A percentile compares a stretch with the other conserved stretches of the same genome.
Conservation (phyloP, 2,329 filamentous ascomycete genomes). For the Pseudopyrenochaeta lycopersici region DNA sequence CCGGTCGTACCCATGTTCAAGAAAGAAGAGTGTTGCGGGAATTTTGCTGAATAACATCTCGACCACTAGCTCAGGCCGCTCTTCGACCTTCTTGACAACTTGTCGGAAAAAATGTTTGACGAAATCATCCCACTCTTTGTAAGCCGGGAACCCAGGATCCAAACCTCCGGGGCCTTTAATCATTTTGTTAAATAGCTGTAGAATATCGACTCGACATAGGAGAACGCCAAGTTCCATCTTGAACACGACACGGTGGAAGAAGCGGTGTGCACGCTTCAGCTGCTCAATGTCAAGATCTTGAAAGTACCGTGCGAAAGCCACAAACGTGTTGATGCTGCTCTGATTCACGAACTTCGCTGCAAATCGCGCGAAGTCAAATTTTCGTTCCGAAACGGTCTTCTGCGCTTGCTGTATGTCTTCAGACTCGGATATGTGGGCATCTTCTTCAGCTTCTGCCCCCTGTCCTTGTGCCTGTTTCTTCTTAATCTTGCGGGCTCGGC, state of each 20-base stretch:
- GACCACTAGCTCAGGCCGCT: conserved; percentile 84
- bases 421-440: conserved; percentile 62
- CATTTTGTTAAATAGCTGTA: conserved; percentile 87
- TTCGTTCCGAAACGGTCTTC: conserved; percentile 78
- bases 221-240: conserved; percentile 92
- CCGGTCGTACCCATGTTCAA: conserved; percentile 90
- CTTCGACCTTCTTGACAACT: conserved; percentile 83
- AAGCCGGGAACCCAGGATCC: conserved; percentile 71
- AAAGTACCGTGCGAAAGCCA: conserved; percentile 81
- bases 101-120: conserved; percentile 83
- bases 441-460: conserved; percentile 61
- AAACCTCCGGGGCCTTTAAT: conserved; percentile 86
- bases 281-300: conserved; percentile 80
- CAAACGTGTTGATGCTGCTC: conserved; percentile 86
- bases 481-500: conserved; percentile 76
- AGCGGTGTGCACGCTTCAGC: conserved; percentile 90
- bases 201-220: conserved; percentile 89
- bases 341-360: conserved; percentile 82
- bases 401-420: conserved; percentile 79
- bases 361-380: conserved; percentile 92
- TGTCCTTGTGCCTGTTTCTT: conserved; percentile 63
- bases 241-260: conserved; percentile 92
- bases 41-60: conserved; percentile 97
- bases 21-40: conserved; percentile 80
- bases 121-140: conserved; percentile 91